Percentiles rank a stretch among this genome's conserved stretches.
These are phyloP conservation scores for Ceratocystis smalleyi DNA, from an alignment of 2,329 filamentous ascomycete genomes.

Conservation along the genomic window DNA sequence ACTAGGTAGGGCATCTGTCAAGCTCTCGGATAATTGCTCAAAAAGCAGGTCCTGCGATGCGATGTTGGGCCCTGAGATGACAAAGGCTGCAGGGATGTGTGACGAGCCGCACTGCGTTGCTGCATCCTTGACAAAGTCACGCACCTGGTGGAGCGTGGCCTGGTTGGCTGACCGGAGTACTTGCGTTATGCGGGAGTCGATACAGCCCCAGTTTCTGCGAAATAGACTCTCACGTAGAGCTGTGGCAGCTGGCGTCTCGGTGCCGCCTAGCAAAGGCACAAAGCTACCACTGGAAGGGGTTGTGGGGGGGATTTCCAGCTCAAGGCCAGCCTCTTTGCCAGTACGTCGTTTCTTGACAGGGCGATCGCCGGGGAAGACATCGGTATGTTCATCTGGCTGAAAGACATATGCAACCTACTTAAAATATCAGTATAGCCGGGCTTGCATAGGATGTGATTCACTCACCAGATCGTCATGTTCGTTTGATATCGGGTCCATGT, in stretches of 20 bases:
- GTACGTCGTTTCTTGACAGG: constrained; percentile 44
- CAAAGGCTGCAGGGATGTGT: constrained; percentile 49
- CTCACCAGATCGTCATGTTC: constrained; percentile 17
- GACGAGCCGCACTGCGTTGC: neutral
- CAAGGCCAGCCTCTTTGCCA: constrained; percentile 25
- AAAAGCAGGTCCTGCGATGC: constrained; percentile 62
- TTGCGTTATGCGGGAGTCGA: constrained; percentile 46
- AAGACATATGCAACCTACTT: constrained; percentile 47
- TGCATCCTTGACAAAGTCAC: constrained; percentile 33
- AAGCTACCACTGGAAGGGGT: constrained; percentile 25
- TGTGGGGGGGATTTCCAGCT: neutral
- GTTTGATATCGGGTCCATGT: constrained; percentile 14
- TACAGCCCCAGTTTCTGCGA: constrained; percentile 45
- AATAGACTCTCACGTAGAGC: constrained; percentile 44
- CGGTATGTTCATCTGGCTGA: constrained; percentile 31
- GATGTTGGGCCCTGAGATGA: constrained; percentile 65
- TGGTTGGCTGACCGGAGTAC: constrained; percentile 46
- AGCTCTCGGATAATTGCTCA: constrained; percentile 46
- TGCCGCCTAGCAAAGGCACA: constrained; percentile 38
- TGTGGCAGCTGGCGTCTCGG: constrained; percentile 35
- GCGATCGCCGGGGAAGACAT: constrained; percentile 23
- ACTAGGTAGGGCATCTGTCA: constrained; percentile 33
- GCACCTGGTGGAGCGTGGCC: constrained; percentile 43
- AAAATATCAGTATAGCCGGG: constrained; percentile 17
- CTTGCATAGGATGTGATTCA: neutral